Evolutionary conservation across 2,329 filamentous ascomycete genomes (phyloP), one percentile per base, ranked within the genome.

Genomic region (Fusarium devonianum): DNA sequence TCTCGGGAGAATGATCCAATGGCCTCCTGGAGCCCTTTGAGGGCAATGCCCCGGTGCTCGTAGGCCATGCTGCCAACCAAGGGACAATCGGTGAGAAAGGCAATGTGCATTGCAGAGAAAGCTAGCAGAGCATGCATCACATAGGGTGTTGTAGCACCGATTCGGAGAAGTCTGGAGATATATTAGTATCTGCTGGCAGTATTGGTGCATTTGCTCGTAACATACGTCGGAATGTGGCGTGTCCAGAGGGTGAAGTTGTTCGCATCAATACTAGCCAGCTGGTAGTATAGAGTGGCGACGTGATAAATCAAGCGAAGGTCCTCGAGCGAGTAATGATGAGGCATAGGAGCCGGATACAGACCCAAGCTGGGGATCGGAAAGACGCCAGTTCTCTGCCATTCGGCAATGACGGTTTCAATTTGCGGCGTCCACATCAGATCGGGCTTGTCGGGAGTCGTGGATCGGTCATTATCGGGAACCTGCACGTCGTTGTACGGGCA

Each of bases 401-500:
- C 80, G 62, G 89, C 84, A 63, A 97, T 87, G 55, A 87, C 85
- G 40, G 83, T 82, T 74, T 96, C 90, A 60, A 94, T 89, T 65
- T 93, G 87, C 12, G 90, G 87, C 30, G 89, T 92, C 86, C 92
- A 95, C 70, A 94, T 84, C 43, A 97, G 82, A 66, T 87, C 83
- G 49, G 84, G 79, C 73, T 82, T 85, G 56, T 85, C 83, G 58
- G 83, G 84, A 30, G 78, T 77, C 26, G 82, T 79, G 38, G 82
- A 79, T 60, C 83, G 78, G 62, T 85, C 81, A 62, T 84, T 78
- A 60, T 89, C 86, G 43, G 70, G 65, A 34, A 84, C 79, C 37
- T 89, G 84, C 68, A 87, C 86, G 70, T 97, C 92, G 81, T 96
- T 95, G 78, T 97, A 99, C 65, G 96, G 94, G 75, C 94, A 99